These are phyloP conservation scores for Xylariaceae sp. DNA, from an alignment of 2,329 filamentous ascomycete genomes.

Conservation along the genomic window DNA sequence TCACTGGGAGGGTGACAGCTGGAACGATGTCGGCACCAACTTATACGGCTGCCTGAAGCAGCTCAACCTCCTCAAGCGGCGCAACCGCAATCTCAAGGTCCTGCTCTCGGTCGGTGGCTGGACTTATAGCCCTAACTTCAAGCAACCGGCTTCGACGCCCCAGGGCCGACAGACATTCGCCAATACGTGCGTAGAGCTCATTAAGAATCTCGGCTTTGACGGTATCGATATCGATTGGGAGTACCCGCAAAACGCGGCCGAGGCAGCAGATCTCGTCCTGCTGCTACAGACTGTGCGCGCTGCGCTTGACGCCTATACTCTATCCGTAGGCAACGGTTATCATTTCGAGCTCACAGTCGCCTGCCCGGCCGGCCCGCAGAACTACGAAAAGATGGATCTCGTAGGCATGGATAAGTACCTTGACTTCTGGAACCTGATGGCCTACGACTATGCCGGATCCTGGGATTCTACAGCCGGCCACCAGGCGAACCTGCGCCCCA, in stretches of 20 bases:
- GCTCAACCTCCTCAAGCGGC: constrained; percentile 74
- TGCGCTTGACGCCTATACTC: constrained; percentile 54
- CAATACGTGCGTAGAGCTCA: constrained; percentile 62
- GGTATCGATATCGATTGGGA: constrained; percentile 67
- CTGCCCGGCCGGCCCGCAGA: constrained; percentile 56
- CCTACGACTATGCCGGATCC: constrained; percentile 79
- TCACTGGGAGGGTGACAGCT: constrained; percentile 61
- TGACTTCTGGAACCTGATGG: constrained; percentile 80
- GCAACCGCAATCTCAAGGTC: constrained; percentile 77
- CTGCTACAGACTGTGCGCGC: constrained; percentile 52
- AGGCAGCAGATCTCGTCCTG: constrained; percentile 56
- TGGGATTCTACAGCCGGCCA: constrained; percentile 73
- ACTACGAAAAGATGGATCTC: constrained; percentile 60
- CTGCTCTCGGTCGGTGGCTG: constrained; percentile 86
- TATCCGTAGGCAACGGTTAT: constrained; percentile 17
- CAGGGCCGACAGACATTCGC: constrained; percentile 69
- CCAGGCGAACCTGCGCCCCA: constrained; percentile 71
- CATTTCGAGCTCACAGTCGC: constrained; percentile 61
- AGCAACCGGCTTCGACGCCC: constrained; percentile 64
- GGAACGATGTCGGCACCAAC: constrained; percentile 70
- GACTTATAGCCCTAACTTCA: constrained; percentile 85
- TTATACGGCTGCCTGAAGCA: constrained; percentile 88
- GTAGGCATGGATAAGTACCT: constrained; percentile 58
- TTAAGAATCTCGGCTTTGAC: constrained; percentile 77
- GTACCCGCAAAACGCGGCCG: constrained; percentile 50